phyloP scores from a whole-genome alignment of 768 basidiomycete species.

The Mycena polygramma region DNA sequence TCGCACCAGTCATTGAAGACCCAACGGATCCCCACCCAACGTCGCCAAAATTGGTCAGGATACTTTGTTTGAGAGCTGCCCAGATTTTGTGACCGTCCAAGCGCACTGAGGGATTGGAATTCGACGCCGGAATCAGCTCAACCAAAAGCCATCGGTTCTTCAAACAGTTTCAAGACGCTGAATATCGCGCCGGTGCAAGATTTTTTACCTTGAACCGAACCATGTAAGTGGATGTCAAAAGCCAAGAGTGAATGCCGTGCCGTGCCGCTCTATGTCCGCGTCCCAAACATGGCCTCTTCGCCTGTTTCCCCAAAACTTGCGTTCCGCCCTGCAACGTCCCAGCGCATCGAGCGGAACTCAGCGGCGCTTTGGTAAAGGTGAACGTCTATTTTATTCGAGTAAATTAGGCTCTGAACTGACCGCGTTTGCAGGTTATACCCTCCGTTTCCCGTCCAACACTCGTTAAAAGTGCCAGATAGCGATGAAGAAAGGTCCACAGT shows the following conservation, averaged over 20 bases:
- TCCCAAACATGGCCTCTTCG: neutral
- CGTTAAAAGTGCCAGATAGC: constrained; percentile 5
- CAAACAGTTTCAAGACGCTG: neutral
- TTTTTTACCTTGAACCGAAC: constrained; percentile 75
- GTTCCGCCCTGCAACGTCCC: constrained; percentile 2
- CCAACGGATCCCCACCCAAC: constrained; percentile 89
- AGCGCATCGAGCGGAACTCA: neutral
- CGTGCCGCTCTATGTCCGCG: neutral
- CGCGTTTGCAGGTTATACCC: constrained; percentile 6
- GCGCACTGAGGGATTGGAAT: constrained; percentile 40
- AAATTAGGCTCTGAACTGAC: neutral
- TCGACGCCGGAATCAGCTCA: constrained; percentile 74
- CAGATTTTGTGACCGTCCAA: constrained; percentile 78
- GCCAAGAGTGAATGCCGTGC: neutral
- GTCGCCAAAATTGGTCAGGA: constrained; percentile 84
- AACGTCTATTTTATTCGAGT: neutral
- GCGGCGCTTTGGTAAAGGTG: constrained; percentile 21
- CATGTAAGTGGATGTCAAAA: constrained; percentile 52
- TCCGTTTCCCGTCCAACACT: neutral
- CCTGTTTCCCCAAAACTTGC: constrained; percentile 24
- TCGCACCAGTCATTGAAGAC: constrained; percentile 75
- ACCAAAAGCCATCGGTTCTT: constrained; percentile 81
- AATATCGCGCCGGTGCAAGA: neutral
- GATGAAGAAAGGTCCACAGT: constrained; percentile 17
- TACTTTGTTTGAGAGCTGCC: constrained; percentile 75